These are phyloP conservation scores for Apiotrichum domesticum DNA, from an alignment of 1,284 basidiomycete species.

Conservation along the genomic window DNA sequence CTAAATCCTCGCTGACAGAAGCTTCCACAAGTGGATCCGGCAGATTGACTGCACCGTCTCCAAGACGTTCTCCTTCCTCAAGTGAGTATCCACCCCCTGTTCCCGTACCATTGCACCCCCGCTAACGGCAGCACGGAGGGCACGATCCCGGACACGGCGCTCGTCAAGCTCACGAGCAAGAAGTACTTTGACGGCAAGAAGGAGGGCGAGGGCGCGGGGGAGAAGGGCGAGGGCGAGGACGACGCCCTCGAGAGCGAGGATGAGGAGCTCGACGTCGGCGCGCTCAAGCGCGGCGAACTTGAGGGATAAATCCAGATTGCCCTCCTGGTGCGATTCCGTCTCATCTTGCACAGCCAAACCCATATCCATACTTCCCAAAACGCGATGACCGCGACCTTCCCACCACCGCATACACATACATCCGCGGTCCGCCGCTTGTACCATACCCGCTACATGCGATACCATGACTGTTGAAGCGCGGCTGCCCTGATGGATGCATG, in stretches of 20 bases:
- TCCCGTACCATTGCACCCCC: too few relatives aligned
- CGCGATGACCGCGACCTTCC: too few relatives aligned
- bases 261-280: constrained; percentile 15
- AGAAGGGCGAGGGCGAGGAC: constrained; percentile 49
- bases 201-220: constrained; percentile 49
- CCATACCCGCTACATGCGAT: too few relatives aligned
- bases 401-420: too few relatives aligned
- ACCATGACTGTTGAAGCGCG: too few relatives aligned
- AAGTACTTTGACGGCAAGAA: constrained; percentile 50
- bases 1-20: constrained; percentile 3
- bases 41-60: constrained; percentile 36
- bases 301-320: constrained; percentile 54
- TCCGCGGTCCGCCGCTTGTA: too few relatives aligned
- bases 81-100: constrained; percentile 24
- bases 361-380: too few relatives aligned
- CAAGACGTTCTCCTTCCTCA: constrained; percentile 31
- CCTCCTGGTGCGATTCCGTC: too few relatives aligned
- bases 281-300: constrained; percentile 59
- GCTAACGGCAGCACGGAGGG: constrained; percentile 61
- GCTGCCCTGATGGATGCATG: too few relatives aligned
- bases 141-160: constrained; percentile 59
- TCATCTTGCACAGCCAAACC: too few relatives aligned
- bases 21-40: constrained; percentile 44
- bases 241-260: constrained; percentile 54
- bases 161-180: constrained; percentile 55